Evolutionary conservation across 345 rosid genomes (phyloP).

Genomic region (thale cress (Arabidopsis thaliana)): DNA sequence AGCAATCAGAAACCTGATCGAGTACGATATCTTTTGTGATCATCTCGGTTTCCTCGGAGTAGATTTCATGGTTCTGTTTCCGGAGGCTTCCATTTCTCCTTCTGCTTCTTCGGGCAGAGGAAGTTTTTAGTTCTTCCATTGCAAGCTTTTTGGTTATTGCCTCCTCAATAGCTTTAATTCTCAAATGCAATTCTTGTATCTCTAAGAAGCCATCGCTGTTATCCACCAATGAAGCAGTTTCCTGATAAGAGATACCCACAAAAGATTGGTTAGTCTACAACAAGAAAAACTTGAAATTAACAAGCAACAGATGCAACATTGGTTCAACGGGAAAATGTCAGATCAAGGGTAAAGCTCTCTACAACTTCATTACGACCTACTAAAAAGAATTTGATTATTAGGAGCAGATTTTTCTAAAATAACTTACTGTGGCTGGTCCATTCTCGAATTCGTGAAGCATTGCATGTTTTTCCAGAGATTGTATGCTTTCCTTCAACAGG

Average conservation of each 20-base stretch:
- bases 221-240: slow-evolving; percentile 33
- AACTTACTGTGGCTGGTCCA: slow-evolving; percentile 59
- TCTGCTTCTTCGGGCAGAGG: slow-evolving; percentile 47
- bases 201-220: slow-evolving; percentile 42
- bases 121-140: slow-evolving; percentile 55
- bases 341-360: slow-evolving; percentile 15
- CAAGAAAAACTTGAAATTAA: slow-evolving; percentile 1
- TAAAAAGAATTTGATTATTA: background rate
- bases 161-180: slow-evolving; percentile 70
- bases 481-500: slow-evolving; percentile 62
- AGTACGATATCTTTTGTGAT: slow-evolving; percentile 94
- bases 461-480: slow-evolving; percentile 67
- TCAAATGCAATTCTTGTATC: slow-evolving; percentile 61
- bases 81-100: slow-evolving; percentile 47
- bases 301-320: slow-evolving; percentile 21
- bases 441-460: slow-evolving; percentile 43
- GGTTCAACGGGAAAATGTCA: background rate
- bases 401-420: slow-evolving; percentile 11
- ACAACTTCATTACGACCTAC: slow-evolving; percentile 5
- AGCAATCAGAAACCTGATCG: slow-evolving; percentile 87
- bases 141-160: slow-evolving; percentile 61
- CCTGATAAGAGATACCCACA: slow-evolving; percentile 51
- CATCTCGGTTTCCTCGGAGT: slow-evolving; percentile 59
- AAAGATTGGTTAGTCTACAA: slow-evolving; percentile 9
- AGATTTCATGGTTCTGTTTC: slow-evolving; percentile 55